These are phyloP conservation scores for Epicoccum sorghinum DNA, from an alignment of 2,329 filamentous ascomycete species.

Conservation along the genomic window DNA sequence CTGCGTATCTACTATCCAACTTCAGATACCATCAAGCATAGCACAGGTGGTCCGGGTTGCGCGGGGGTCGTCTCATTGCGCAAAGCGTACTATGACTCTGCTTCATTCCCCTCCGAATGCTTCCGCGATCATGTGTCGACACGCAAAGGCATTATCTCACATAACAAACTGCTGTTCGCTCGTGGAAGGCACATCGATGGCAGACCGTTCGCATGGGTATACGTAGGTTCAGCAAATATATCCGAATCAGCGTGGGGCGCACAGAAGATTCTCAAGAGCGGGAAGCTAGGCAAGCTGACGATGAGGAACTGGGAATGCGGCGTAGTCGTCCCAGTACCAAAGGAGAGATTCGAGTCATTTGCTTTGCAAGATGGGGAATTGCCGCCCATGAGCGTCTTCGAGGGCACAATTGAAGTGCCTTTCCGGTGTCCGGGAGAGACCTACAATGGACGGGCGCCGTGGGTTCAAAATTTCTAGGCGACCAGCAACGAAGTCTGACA, in stretches of 20 bases:
- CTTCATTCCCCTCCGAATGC: slow-evolving; percentile 72
- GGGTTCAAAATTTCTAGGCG: neutral
- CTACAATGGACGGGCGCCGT: slow-evolving; percentile 49
- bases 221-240: slow-evolving; percentile 88
- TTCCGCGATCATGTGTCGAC: slow-evolving; percentile 78
- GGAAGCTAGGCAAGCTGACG: slow-evolving; percentile 74
- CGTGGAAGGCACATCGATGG: slow-evolving; percentile 38
- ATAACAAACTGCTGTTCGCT: slow-evolving; percentile 73
- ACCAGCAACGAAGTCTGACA: neutral
- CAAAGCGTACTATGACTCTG: slow-evolving; percentile 71
- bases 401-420: slow-evolving; percentile 64
- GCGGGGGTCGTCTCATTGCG: slow-evolving; percentile 86
- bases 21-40: slow-evolving; percentile 58
- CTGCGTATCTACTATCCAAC: slow-evolving; percentile 45
- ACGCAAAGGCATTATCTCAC: slow-evolving; percentile 76
- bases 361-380: slow-evolving; percentile 18
- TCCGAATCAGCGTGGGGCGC: slow-evolving; percentile 95
- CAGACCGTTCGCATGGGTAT: slow-evolving; percentile 70
- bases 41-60: slow-evolving; percentile 63
- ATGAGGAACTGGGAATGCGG: slow-evolving; percentile 93
- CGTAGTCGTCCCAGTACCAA: slow-evolving; percentile 70
- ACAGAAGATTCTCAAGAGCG: slow-evolving; percentile 71
- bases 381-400: slow-evolving; percentile 58
- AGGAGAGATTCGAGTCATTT: slow-evolving; percentile 21
- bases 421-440: slow-evolving; percentile 64